Evolutionary conservation across 306 rosid species (phyloP), one percentile per base, ranked within the genome.

Genomic region (Castanea crenata): DNA sequence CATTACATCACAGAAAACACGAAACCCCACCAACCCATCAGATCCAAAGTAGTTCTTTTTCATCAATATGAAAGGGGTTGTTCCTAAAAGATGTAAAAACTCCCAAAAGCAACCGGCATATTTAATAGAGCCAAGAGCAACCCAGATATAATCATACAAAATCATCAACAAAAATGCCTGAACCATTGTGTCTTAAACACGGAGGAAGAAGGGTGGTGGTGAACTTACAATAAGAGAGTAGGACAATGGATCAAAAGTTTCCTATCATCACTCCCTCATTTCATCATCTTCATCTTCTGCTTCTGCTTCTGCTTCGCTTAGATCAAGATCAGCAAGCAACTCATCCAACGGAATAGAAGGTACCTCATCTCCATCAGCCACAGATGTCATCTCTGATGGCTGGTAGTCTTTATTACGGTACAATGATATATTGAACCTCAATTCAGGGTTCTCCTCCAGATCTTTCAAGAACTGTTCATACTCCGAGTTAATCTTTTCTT

Each of bases 281-380:
- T 46, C 56, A 79, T 83, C 71, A 23, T 78, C 86, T 16, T 52
- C 91, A 59, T 83, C n/a, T n/a, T n/a, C n/a, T n/a, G n/a, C 84
- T 74, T 84, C 91, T 1, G 76, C 81, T 59, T 85, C 91, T 1
- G 76, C 81, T 59, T 85, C 90, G 71, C 81, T 83, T 49, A 90
- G 73, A 76, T 84, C 88, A 61, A 92, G 91, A 79, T 92, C 97
- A 49, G 88, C 91, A 75, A 88, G 84, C 89, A 90, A 81, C 87
- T 92, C 90, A 0, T 92, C 94, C 51, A 92, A 63, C 55, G 94
- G 93, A 78, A 90, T 56, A 34, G 90, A 84, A 67, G 94, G 91
- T 68, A 76, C 64, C 44, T 87, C 94, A 27, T 92, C 97, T 64
- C 94, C 97, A 73, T 88, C 92, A 29, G 86, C 58, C 87, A 82